These are phyloP conservation scores for Leccinum rimulosum DNA, from an alignment of 768 basidiomycete genomes.

Conservation along the genomic window DNA sequence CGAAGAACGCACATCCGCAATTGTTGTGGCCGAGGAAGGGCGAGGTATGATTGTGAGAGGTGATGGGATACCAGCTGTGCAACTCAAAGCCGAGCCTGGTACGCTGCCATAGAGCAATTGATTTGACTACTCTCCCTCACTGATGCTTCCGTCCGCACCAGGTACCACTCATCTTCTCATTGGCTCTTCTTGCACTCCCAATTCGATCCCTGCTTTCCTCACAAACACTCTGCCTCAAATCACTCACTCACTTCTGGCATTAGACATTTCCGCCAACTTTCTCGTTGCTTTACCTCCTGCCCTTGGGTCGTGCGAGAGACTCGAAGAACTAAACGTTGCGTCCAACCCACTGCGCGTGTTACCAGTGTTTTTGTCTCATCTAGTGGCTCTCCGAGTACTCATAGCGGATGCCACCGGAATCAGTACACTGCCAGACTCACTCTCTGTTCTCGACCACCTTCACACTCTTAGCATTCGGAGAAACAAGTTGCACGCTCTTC, in stretches of 20 bases:
- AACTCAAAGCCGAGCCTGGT: conserved; percentile 75
- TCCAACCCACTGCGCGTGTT: conserved; percentile 89
- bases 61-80: conserved; percentile 55
- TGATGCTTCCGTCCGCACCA: conserved; percentile 30
- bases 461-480: conserved; percentile 87
- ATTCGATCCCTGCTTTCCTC: conserved; percentile 75
- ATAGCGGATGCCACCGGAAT: conserved; percentile 92
- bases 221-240: conserved; percentile 69
- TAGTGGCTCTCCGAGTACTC: conserved; percentile 78
- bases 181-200: conserved; percentile 75
- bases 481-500: conserved; percentile 85
- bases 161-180: conserved; percentile 94
- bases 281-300: conserved; percentile 80
- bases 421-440: conserved; percentile 66
- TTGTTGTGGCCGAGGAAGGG: conserved; percentile 80
- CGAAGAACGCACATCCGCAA: conserved; percentile 73
- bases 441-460: conserved; percentile 71
- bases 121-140: not conserved
- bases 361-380: conserved; percentile 81
- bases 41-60: conserved; percentile 80
- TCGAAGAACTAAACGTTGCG: conserved; percentile 93
- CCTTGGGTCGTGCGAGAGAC: conserved; percentile 71
- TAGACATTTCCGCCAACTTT: conserved; percentile 91
- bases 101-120: conserved; percentile 22
- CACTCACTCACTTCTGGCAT: conserved; percentile 74